Evolutionary conservation across 371 early-diverging fungal species (phyloP), one percentile per base, ranked within the genome.

Genomic region (Mycotypha africana): DNA sequence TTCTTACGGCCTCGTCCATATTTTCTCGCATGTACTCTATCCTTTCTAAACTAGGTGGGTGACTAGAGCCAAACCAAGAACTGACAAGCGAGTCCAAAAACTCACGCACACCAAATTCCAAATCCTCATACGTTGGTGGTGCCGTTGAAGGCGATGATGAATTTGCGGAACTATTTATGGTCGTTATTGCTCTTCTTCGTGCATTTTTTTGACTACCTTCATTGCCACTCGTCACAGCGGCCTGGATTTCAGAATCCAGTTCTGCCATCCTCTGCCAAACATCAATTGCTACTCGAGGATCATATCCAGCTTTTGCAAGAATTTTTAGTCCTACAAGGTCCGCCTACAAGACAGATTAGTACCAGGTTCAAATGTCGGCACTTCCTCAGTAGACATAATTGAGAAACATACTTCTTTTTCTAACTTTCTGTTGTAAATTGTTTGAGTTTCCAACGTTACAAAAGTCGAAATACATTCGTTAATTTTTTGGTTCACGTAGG

Each of bases 301-400:
- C 73, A 28, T 76, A 76, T 12, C 77, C 77, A 17, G 77, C 75
- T 48, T 70, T 59, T 51, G 57, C 82, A 56, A 82, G 49, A 2
- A 82, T 48, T 28, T 68, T 74, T 39, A 80, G 34, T 0, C 80
- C 80, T 14, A 82, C 72, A 8, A 49, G 22, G 33, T 55, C 54
- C 1, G 47, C 48, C 53, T 53, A 41, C 20, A 5, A 33, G 4
- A 33, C n/a, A 33, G 9, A 14, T 15, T 14, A 4, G n/a, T 4
- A 33, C 4, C 4, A 9, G 15, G 5, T 5, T 11, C 4, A 9
- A 33, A 14, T 9, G 5, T 33, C n/a, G 15, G 15, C 15, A 33
- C 4, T 33, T 14, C 15, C 8, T 28, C 11, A 28, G n/a, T 28
- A 28, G 5, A 8, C 11, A 28, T 11, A 28, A 28, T 5, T 28